Evolutionary conservation across 352 stramenopile genomes (phyloP).

Genomic region (Phytopythium oedochilum): DNA sequence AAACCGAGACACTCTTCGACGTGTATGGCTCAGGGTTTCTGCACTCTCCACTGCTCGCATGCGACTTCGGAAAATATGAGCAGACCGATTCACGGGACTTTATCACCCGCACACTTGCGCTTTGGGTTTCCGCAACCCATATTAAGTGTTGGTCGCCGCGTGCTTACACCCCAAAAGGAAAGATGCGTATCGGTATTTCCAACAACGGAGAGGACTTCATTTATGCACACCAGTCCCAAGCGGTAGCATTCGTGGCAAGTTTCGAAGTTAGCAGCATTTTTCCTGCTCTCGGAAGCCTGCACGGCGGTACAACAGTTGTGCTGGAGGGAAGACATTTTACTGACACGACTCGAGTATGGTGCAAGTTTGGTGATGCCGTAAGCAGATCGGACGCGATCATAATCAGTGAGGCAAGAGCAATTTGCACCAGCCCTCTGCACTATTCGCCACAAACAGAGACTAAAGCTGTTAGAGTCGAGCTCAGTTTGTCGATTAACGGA

Average conservation of each 20-base stretch:
- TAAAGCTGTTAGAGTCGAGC: conserved; percentile 4
- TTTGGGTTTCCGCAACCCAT: conserved; percentile 46
- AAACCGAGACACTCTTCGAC: conserved; percentile 38
- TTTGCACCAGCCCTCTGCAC: conserved; percentile 36
- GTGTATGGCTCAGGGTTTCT: conserved; percentile 56
- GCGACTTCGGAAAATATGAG: conserved; percentile 22
- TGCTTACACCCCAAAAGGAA: conserved; percentile 12
- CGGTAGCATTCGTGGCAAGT: conserved; percentile 22
- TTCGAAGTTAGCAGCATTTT: conserved; percentile 44
- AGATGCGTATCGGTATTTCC: conserved; percentile 28
- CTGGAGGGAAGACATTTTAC: conserved; percentile 58
- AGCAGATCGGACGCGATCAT: conserved; percentile 23
- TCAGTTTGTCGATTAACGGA: conserved; percentile 70
- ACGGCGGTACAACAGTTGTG: conserved; percentile 50
- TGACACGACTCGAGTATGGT: conserved; percentile 31
- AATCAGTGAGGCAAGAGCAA: conserved; percentile 17
- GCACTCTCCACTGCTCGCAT: conserved; percentile 37
- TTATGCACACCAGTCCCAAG: conserved; percentile 8
- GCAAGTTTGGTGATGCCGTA: conserved; percentile 47
- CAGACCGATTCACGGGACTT: not conserved
- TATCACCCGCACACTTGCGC: conserved; percentile 7
- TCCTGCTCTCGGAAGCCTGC: conserved; percentile 29
- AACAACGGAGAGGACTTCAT: conserved; percentile 49
- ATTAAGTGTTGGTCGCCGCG: conserved; percentile 41
- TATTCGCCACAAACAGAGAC: conserved; percentile 1